Percentiles rank a stretch among this genome's conserved stretches.
phyloP scores from a whole-genome alignment of 108 stramenopile species.

The Discostella stelligeroides region DNA sequence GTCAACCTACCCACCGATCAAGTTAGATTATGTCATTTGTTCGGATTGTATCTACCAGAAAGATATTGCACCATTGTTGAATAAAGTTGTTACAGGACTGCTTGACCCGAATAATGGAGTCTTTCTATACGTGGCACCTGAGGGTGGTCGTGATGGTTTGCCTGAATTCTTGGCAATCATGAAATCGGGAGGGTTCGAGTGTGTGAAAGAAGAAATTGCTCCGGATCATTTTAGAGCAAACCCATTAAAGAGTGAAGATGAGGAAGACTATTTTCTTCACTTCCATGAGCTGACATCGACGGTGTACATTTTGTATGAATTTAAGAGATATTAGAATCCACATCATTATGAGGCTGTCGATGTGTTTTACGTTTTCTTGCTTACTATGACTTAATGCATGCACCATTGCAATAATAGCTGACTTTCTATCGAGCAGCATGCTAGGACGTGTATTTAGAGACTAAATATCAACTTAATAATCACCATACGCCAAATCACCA shows the following conservation, averaged over 20 bases:
- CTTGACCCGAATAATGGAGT: conserved; percentile 31
- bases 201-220: conserved; percentile 18
- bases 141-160: conserved; percentile 64
- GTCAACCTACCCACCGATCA: conserved; percentile 66
- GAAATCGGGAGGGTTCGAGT: conserved; percentile 43
- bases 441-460: no score
- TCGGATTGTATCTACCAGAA: conserved; percentile 88
- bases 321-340: conserved; percentile 30
- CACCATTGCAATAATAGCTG: no score
- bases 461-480: conserved; percentile 5
- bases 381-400: no score
- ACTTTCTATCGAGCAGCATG: no score
- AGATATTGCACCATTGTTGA: conserved; percentile 77
- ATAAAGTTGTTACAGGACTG: conserved; percentile 61
- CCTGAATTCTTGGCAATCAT: conserved; percentile 64
- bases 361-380: no score
- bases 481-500: conserved; percentile 57
- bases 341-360: no score
- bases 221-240: conserved; percentile 32
- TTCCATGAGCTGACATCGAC: conserved; percentile 76
- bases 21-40: conserved; percentile 77
- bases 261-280: conserved; percentile 76
- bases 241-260: conserved; percentile 46
- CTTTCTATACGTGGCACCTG: conserved; percentile 71
- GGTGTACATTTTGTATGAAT: conserved; percentile 77